Evolutionary conservation across 495 filamentous ascomycete species (phyloP), one percentile per base, ranked within the genome.

Genomic region (Beverwykella pulmonaria): DNA sequence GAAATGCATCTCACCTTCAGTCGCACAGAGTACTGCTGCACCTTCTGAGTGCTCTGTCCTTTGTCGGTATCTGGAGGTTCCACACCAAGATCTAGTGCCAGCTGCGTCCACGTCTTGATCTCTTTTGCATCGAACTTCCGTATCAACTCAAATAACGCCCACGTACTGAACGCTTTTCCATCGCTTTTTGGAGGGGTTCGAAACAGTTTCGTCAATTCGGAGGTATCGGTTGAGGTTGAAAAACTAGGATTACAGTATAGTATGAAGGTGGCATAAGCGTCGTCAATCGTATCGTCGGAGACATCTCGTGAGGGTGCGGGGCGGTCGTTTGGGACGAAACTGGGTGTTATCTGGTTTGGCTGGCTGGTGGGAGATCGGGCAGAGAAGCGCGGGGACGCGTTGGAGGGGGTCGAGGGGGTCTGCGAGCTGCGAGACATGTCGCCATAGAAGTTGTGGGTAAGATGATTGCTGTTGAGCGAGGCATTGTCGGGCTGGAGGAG

Each of bases 1-100:
- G 29, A n/a, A 56, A 9, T 57, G 32, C 32, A 59, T 63, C 80
- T 63, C 79, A 93, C 92, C 86, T 97, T 98, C 47, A 98, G 79
- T 54, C 94, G 82, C 34, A 97, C 94, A 53, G 92, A 92, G 79
- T 98, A 98, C 73, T 98, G 94, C 76, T 97, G 93, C 39, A 98
- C 92, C 75, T 97, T 98, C 76, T 98, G 94, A 1, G 92, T 88
- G 74, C 92, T 96, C 76, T 97, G 91, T 20, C 92, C 91, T 78
- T 94, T 93, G 55, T 90, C 87, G 62, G 86, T 77, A 63, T 88
- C 88, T 15, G 94, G 95, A 27, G 88, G 90, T 69, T 97, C 93
- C 1, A 97, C 94, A 2, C 94, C 94, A 41, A 98, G 79, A 68
- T 92, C 90, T 53, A 92, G 86, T 5, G 92, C 94, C 61, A 98